Base-by-base conservation (phyloP, 2,329 filamentous ascomycete species). In the Rutstroemia sp. region DNA sequence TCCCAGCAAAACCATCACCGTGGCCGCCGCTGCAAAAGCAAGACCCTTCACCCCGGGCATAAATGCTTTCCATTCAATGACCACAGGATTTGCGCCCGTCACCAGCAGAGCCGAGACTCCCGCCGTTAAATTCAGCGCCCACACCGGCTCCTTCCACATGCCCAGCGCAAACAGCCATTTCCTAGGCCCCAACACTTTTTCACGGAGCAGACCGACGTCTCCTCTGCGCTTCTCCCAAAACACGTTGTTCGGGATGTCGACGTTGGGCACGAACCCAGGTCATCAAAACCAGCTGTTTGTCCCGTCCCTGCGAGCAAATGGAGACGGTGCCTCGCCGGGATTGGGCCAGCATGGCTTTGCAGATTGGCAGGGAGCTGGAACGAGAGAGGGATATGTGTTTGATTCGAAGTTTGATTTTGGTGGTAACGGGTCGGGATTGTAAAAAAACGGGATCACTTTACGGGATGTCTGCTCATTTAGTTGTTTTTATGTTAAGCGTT, bases 11-110 rank as follows among this genome's bases (percentile, higher is more conserved):
- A 27, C 53, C 17, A 42, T 30, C 8, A 5, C 30, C 30, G 30
- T 23, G 23, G 23, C 12, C 4, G 12, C 30, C 10, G 37, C 23
- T 34, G 46, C 30, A 16, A 48, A 48, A n/a, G 53, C 47, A 51
- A 55, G 53, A 44, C 46, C 53, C 2, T 55, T 55, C 30, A 55
- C 53, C 7, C 53, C 53, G 4, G 50, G 47, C 25, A 38, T 34
- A 30, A 44, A 44, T 27, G 39, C 53, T 14, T 51, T 55, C 19
- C 44, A 49, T 12, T 17, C 52, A 5, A n/a, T 54, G n/a, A 55
- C 45, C 9, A 21, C n/a, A 23, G 19, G 42, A 2, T 46, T 46
- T 46, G 21, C 5, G 7, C 7, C 42, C 10, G 5, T 5, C 50
- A 41, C 17, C 41, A 55, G 53, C 19, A 55, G 46, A 17, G 6